Evolutionary conservation across 1,284 basidiomycete genomes (phyloP).

Genomic region (Cryptococcus floricola): DNA sequence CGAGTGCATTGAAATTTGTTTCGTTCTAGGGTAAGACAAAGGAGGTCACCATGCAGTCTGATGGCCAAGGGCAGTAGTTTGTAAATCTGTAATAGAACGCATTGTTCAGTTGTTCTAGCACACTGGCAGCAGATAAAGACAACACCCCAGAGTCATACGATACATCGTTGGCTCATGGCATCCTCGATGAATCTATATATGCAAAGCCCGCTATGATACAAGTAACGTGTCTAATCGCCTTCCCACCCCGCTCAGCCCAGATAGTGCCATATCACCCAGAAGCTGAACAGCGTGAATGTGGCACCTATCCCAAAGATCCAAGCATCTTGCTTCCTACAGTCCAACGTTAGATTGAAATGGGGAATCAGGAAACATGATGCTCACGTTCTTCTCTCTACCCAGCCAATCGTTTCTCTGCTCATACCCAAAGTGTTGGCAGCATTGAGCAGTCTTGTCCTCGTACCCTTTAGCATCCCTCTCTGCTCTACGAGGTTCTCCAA

Average conservation of each 20-base stretch:
- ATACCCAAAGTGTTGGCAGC: conserved; percentile 89
- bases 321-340: conserved; percentile 76
- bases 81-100: too few species aligned
- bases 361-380: conserved; percentile 17
- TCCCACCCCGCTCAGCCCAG: conserved; percentile 57
- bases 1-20: too few species aligned
- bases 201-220: too few species aligned
- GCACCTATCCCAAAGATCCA: conserved; percentile 83
- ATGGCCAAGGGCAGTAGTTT: too few species aligned
- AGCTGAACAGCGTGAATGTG: conserved; percentile 81
- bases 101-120: too few species aligned
- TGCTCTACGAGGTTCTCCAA: conserved; percentile 87
- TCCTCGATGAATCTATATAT: not conserved
- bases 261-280: conserved; percentile 84
- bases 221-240: not conserved
- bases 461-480: conserved; percentile 84
- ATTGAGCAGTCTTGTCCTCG: conserved; percentile 72
- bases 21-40: too few species aligned
- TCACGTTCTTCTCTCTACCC: conserved; percentile 88
- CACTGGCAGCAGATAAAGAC: too few species aligned
- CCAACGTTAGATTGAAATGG: not conserved
- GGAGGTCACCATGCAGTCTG: too few species aligned
- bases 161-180: not conserved
- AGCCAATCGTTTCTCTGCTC: conserved; percentile 86
- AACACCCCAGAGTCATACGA: too few species aligned